Evolutionary conservation across 1,284 basidiomycete genomes (phyloP).

Genomic region (Bjerkandera adusta): DNA sequence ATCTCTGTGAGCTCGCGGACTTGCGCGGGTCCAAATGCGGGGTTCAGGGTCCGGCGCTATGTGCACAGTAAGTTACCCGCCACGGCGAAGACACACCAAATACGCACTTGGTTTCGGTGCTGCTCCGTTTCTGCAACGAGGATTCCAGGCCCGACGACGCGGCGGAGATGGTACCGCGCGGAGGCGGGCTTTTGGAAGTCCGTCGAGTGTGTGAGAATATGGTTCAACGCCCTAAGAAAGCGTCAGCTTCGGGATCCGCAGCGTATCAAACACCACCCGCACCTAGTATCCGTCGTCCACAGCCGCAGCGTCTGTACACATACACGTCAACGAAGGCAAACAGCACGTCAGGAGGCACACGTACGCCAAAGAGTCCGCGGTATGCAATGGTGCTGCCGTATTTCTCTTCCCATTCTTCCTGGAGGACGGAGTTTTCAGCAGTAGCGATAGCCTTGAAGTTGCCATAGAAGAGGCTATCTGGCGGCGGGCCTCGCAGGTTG

Average conservation of each 20-base stretch:
- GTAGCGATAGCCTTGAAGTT: slow-evolving; percentile 45
- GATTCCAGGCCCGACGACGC: slow-evolving; percentile 46
- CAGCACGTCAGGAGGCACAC: neutral
- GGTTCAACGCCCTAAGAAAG: slow-evolving; percentile 39
- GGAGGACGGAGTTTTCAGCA: slow-evolving; percentile 37
- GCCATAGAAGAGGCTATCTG: slow-evolving; percentile 49
- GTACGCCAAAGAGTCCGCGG: slow-evolving; percentile 3
- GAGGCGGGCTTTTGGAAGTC: slow-evolving; percentile 45
- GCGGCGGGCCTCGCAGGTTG: slow-evolving; percentile 48
- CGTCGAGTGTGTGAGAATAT: slow-evolving; percentile 45
- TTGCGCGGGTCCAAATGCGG: slow-evolving; percentile 33
- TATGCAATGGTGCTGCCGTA: slow-evolving; percentile 44
- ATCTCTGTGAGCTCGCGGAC: slow-evolving; percentile 32
- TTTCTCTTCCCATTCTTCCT: slow-evolving; percentile 52
- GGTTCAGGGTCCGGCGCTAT: slow-evolving; percentile 33
- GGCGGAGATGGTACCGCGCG: slow-evolving; percentile 33
- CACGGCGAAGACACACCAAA: too few species aligned
- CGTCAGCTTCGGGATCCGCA: neutral
- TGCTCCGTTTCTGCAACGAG: slow-evolving; percentile 42
- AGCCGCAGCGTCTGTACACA: neutral
- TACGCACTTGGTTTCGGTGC: slow-evolving; percentile 46
- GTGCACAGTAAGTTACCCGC: too few species aligned
- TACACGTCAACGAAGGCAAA: neutral
- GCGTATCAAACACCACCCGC: neutral
- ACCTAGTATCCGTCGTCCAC: slow-evolving; percentile 9